These are phyloP conservation scores for Thermochaetoides dissita DNA, from an alignment of 2,329 filamentous ascomycete species.

Conservation along the genomic window DNA sequence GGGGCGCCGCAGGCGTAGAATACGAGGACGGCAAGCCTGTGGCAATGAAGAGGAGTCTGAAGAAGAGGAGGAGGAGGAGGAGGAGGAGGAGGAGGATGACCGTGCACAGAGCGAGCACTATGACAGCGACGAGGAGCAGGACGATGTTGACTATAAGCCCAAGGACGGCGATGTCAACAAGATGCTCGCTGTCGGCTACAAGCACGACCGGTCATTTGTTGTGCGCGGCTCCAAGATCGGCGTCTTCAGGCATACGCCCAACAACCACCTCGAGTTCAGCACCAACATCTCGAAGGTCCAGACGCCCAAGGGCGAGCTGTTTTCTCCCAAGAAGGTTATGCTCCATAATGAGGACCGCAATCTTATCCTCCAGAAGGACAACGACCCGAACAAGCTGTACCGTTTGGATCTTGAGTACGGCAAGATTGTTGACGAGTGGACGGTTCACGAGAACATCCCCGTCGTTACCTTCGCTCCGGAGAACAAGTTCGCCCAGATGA, in stretches of 20 bases:
- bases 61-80: slow-evolving; percentile 44
- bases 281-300: slow-evolving; percentile 95
- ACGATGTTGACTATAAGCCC: slow-evolving; percentile 60
- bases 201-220: slow-evolving; percentile 92
- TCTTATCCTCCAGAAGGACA: slow-evolving; percentile 71
- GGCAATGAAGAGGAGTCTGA: slow-evolving; percentile 59
- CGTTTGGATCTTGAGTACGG: slow-evolving; percentile 97
- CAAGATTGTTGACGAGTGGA: slow-evolving; percentile 98
- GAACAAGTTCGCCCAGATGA: slow-evolving; percentile 98
- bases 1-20: slow-evolving; percentile 57
- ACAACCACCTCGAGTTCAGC: slow-evolving; percentile 88
- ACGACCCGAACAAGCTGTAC: slow-evolving; percentile 81
- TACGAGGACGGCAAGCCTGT: slow-evolving; percentile 61
- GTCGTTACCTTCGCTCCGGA: slow-evolving; percentile 87
- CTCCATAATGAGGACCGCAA: slow-evolving; percentile 80
- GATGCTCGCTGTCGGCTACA: slow-evolving; percentile 91
- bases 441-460: slow-evolving; percentile 89
- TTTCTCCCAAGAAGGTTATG: slow-evolving; percentile 95
- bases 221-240: slow-evolving; percentile 96
- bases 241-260: slow-evolving; percentile 89
- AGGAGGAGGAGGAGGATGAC: slow-evolving; percentile 44
- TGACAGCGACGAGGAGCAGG: slow-evolving; percentile 51
- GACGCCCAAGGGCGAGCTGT: slow-evolving; percentile 72
- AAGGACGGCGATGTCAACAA: slow-evolving; percentile 69
- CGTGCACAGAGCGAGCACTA: slow-evolving; percentile 42